Evolutionary conservation across 2,329 filamentous ascomycete species (phyloP).

Genomic region (Fusarium agapanthi): DNA sequence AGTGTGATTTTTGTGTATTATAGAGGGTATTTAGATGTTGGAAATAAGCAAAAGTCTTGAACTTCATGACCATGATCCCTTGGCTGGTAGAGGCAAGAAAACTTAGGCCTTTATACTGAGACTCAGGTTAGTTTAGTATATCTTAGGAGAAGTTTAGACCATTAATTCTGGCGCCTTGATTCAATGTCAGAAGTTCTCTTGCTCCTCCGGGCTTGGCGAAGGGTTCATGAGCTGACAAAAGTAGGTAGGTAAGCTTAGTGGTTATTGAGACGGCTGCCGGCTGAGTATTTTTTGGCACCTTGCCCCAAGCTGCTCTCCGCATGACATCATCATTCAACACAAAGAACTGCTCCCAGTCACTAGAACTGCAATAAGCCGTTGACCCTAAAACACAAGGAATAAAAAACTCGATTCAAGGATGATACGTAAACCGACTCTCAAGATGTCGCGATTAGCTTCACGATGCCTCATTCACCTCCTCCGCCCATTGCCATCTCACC

Average conservation of each 20-base stretch:
- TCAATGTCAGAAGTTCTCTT: neutral
- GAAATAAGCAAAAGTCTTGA: conserved; percentile 13
- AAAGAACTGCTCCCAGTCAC: too few species aligned
- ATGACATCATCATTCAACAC: neutral
- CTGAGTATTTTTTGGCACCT: neutral
- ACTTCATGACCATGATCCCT: neutral
- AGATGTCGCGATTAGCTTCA: conserved; percentile 21
- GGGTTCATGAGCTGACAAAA: neutral
- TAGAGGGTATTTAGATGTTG: conserved; percentile 17
- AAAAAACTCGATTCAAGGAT: neutral
- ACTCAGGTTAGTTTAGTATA: accelerated
- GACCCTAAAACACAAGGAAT: too few species aligned
- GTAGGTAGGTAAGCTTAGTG: accelerated
- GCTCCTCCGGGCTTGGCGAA: too few species aligned
- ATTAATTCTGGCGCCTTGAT: accelerated
- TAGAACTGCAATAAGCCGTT: too few species aligned
- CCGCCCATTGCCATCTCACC: neutral
- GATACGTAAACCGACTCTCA: neutral
- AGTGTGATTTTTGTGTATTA: conserved; percentile 5
- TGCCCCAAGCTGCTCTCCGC: neutral
- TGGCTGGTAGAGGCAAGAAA: neutral
- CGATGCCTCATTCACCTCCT: conserved; percentile 13
- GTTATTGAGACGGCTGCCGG: accelerated
- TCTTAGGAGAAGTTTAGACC: accelerated
- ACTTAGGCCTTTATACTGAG: neutral